A percentile compares a stretch with the other conserved stretches of the same genome.
Evolutionary conservation across 495 filamentous ascomycete genomes (phyloP).

Genomic region (Penicillium silybi): DNA sequence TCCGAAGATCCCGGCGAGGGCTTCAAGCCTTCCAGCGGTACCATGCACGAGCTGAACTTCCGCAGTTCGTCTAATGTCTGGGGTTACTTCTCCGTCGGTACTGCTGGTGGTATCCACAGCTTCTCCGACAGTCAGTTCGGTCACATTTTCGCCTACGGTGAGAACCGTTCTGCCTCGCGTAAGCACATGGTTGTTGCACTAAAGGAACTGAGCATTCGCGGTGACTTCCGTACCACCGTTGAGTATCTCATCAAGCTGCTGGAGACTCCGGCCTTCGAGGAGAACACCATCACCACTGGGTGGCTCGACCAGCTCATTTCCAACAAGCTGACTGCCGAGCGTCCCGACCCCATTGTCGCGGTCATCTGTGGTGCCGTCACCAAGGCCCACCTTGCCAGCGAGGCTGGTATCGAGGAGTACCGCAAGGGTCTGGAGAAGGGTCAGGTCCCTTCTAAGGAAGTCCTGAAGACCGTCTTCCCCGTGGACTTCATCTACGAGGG

Average conservation of each 20-base stretch:
- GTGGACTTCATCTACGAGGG: conserved; percentile 99
- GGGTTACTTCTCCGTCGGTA: conserved; percentile 99
- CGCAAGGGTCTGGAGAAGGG: conserved; percentile 88
- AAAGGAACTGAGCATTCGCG: conserved; percentile 98
- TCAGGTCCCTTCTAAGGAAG: conserved; percentile 92
- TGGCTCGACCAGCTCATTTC: conserved; percentile 99
- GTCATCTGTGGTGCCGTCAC: conserved; percentile 92
- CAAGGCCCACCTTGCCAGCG: conserved; percentile 90
- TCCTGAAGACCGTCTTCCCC: conserved; percentile 95
- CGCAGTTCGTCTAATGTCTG: conserved; percentile 96
- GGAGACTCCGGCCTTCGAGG: conserved; percentile 96
- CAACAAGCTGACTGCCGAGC: conserved; percentile 94
- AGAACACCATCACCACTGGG: conserved; percentile 98
- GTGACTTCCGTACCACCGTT: conserved; percentile 97
- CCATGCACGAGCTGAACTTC: conserved; percentile 99
- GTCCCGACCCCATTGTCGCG: conserved; percentile 86
- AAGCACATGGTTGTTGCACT: conserved; percentile 99
- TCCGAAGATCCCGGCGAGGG: conserved; percentile 98
- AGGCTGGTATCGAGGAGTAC: conserved; percentile 83
- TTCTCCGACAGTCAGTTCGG: conserved; percentile 99
- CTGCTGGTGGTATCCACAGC: conserved; percentile 93
- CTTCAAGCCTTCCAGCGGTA: conserved; percentile 98
- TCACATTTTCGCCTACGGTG: conserved; percentile 98
- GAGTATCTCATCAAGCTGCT: conserved; percentile 99
- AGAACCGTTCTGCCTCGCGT: conserved; percentile 89